Base-by-base conservation (phyloP, 495 filamentous ascomycete genomes). In the Podospora australis region DNA sequence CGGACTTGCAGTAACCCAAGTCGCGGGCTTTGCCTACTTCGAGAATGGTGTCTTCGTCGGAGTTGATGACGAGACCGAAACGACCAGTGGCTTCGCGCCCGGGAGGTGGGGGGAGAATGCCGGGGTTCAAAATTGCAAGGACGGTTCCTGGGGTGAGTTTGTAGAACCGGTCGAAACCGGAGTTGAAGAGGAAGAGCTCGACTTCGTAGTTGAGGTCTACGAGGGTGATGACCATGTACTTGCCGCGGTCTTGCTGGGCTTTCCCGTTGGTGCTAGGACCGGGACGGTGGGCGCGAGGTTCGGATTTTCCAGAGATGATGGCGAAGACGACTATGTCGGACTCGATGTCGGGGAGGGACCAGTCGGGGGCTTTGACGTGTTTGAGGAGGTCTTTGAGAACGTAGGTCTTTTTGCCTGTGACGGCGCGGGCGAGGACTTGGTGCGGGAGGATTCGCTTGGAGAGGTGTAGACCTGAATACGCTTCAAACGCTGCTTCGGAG, bases 41-140 rank as follows among this genome's bases (percentile, higher is more conserved):
- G 4, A 99, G 78, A 14, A 99, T 75, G 0, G 82, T 90, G 52
- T 99, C 92, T 29, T 86, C 83, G 29, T 86, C 88, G 44, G 81
- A 87, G 36, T 83, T 83, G 44, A 99, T 75, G 1, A 84, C 81
- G 21, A 99, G 73, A 28, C 83, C 87, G 64, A 96, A 99, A 20
- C 78, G 73, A 20, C 88, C 87, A 4, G 86, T 90, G 47, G 87
- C 85, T 11, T 81, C 71, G 43, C 80, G 81, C 11, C 77, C 72
- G 2, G 78, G 78, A 0, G 82, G 82, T 2, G 94, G 94, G 7
- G 90, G 87, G 78, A 99, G 83, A 54, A 97, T 84, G 2, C 68
- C 81, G 0, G 94, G 92, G 55, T 97, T 99, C n/a, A 99, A 71
- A 28, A 99, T 84, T 6, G 94, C 92, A 43, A 99, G 74, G 2